These are phyloP conservation scores for Tylopilus subfusipes DNA, from an alignment of 768 basidiomycete genomes.

Conservation along the genomic window DNA sequence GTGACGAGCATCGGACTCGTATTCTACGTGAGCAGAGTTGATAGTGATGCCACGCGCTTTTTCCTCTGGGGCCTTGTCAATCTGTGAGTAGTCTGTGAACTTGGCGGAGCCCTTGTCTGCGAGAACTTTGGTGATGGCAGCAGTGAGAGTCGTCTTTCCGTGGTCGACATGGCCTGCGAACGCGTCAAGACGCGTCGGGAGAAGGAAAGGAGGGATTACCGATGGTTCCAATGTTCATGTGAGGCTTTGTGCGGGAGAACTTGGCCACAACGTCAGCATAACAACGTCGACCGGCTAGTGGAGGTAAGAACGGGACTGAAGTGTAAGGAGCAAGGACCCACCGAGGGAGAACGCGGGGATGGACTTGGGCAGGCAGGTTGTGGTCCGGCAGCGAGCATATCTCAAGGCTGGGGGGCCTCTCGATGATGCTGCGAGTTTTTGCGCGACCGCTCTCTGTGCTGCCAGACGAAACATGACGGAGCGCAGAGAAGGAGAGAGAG, in stretches of 20 bases:
- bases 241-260: constrained; percentile 76
- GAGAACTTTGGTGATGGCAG: constrained; percentile 93
- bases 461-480: constrained; percentile 32
- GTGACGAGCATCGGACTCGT: constrained; percentile 85
- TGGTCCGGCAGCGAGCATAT: constrained; percentile 14
- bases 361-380: constrained; percentile 9
- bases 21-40: constrained; percentile 98
- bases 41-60: constrained; percentile 99
- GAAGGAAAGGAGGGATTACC: constrained; percentile 38
- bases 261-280: constrained; percentile 65
- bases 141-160: constrained; percentile 96
- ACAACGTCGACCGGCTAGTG: constrained; percentile 40
- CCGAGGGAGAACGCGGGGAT: constrained; percentile 9
- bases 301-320: neutral
- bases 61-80: constrained; percentile 99
- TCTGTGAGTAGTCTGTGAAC: constrained; percentile 95
- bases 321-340: neutral
- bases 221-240: constrained; percentile 95
- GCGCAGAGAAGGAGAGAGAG: neutral
- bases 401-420: neutral
- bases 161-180: constrained; percentile 87
- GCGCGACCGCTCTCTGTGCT: constrained; percentile 16
- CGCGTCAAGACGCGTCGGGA: constrained; percentile 19
- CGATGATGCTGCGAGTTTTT: neutral
- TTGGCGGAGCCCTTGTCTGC: constrained; percentile 65